Base-by-base conservation (phyloP, 1,284 basidiomycete genomes). In the Testicularia cyperi region DNA sequence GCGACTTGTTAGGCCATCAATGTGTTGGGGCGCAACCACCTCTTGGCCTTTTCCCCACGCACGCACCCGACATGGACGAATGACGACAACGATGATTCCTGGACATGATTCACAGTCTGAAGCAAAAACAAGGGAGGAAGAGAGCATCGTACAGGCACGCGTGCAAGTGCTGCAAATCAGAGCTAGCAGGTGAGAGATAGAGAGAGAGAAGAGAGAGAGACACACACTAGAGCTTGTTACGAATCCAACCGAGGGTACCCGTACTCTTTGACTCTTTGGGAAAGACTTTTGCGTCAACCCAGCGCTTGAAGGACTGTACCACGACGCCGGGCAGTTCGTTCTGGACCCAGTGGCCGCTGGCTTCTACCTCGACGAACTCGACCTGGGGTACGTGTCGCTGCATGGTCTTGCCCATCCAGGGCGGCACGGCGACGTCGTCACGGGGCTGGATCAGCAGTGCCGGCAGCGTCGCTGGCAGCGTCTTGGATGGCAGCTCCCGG, bases 351-450 rank as follows among this genome's bases (percentile, higher is more conserved):
- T 65, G 63, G 1, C 63, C 63, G 18, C 48, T 48, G 20, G 47
- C 51, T 0, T 37, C 44, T 0, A 65, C 41, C 25, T 56, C 52
- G 36, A 61, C 45, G 18, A 62, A 37, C 25, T 57, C 46, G 28
- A 41, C 44, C 28, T 61, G 52, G 4, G 63, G 57, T 0, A 65
- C 63, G 35, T 54, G 52, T 42, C 57, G 55, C 42, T 40, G 43
- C 57, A 62, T 65, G 6, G 44, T 51, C 36, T 25, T 42, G 16
- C 52, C 47, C 42, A 65, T 22, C 3, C 52, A 37, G 2, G 58
- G 57, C 16, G 63, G 63, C 5, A 65, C 57, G 15, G 63, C 63
- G 2, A 62, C 47, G 24, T 65, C 63, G 38, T 61, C 49, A n/a
- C 39, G 38, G 13, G 63, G 57, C 44, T 42, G 41, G 27, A 61